phyloP scores from a whole-genome alignment of 177 flowering plant genomes.

The Vitis hybrid region DNA sequence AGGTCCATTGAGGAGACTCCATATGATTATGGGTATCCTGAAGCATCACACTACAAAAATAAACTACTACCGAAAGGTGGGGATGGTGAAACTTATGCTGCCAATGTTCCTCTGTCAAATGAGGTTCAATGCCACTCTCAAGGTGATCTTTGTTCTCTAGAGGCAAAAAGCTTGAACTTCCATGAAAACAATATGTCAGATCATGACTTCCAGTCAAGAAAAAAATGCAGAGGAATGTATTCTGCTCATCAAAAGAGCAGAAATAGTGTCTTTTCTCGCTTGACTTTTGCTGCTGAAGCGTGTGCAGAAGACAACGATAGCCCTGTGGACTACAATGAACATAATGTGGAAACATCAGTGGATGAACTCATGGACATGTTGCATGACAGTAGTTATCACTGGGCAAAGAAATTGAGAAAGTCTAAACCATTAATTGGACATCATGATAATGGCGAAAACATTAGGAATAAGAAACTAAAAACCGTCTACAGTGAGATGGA shows the following conservation, averaged over 20 bases:
- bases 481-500: not conserved
- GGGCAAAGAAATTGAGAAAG: slow-evolving; percentile 16
- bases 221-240: not conserved
- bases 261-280: slow-evolving; percentile 63
- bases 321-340: not conserved
- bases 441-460: slow-evolving; percentile 1
- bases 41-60: not conserved
- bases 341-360: slow-evolving; percentile 21
- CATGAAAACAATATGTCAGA: not conserved
- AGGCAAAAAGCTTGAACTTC: not conserved
- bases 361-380: slow-evolving; percentile 37
- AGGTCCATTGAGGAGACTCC: not conserved
- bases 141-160: not conserved
- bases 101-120: not conserved
- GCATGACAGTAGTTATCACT: slow-evolving; percentile 10
- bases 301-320: slow-evolving; percentile 7
- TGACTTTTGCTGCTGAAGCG: slow-evolving; percentile 19
- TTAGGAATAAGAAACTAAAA: not conserved
- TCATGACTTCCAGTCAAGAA: slow-evolving; percentile 3
- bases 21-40: not conserved
- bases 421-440: not conserved
- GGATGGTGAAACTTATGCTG: not conserved
- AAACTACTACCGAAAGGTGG: not conserved
- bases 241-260: slow-evolving; percentile 22
- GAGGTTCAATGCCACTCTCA: not conserved